Evolutionary conservation across 345 rosid genomes (phyloP).

Genomic region (Citrus maxima): DNA sequence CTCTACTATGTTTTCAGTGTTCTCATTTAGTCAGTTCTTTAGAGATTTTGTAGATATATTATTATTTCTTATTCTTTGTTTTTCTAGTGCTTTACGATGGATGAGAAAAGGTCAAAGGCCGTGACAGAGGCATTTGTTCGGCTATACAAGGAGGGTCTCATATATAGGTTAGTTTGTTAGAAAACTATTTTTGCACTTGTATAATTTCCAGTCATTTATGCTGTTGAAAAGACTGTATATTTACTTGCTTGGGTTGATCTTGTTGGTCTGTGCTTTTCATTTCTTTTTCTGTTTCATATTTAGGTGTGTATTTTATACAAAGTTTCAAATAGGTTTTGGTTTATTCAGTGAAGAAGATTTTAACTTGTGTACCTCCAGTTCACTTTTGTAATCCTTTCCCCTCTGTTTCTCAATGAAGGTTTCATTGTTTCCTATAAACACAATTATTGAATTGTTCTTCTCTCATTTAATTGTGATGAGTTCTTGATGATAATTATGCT

Average conservation of each 20-base stretch:
- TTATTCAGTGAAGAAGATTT: not conserved
- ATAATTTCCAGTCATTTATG: not conserved
- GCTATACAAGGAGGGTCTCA: slow-evolving; percentile 71
- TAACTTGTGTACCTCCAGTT: not conserved
- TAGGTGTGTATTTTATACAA: not conserved
- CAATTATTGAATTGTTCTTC: not conserved
- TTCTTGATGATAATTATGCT: not conserved
- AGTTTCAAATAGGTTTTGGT: not conserved
- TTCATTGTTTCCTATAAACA: not conserved
- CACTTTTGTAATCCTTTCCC: not conserved
- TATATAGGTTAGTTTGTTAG: slow-evolving; percentile 59
- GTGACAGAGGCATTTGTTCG: slow-evolving; percentile 81
- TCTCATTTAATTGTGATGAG: not conserved
- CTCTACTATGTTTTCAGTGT: not conserved
- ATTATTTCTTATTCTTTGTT: not conserved
- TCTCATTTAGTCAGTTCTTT: not conserved
- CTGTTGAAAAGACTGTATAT: not conserved
- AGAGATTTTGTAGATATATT: not conserved
- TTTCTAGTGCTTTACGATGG: slow-evolving; percentile 90
- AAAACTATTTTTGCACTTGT: not conserved
- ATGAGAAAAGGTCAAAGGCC: slow-evolving; percentile 84
- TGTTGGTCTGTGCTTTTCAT: too few relatives aligned
- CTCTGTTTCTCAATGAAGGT: not conserved
- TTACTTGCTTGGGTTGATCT: too few relatives aligned
- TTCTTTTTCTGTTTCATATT: not conserved